Evolutionary conservation across 2,329 filamentous ascomycete genomes (phyloP).

Genomic region (Paraphaeosphaeria minitans): DNA sequence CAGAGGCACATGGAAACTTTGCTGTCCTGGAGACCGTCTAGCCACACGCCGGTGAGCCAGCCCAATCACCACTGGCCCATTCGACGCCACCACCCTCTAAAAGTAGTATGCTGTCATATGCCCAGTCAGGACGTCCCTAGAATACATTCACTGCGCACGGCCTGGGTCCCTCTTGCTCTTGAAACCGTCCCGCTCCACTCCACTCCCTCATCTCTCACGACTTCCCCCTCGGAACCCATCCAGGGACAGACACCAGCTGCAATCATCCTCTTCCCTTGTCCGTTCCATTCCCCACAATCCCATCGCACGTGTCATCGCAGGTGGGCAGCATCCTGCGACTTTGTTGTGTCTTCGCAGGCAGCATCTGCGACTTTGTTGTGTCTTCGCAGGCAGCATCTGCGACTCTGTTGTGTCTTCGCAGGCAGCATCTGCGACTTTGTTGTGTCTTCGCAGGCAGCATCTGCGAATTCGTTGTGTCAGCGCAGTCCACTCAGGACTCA

Average conservation of each 20-base stretch:
- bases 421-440: slow-evolving; percentile 20
- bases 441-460: slow-evolving; percentile 9
- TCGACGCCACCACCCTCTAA: slow-evolving; percentile 25
- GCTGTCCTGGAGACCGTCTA: slow-evolving; percentile 5
- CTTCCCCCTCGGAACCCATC: slow-evolving; percentile 21
- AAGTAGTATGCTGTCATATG: slow-evolving; percentile 44
- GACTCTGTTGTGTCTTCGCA: slow-evolving; percentile 21
- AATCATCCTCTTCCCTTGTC: slow-evolving; percentile 11
- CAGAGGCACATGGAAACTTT: slow-evolving; percentile 5
- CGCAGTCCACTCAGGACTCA: slow-evolving; percentile 36
- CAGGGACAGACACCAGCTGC: slow-evolving; percentile 23
- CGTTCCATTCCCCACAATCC: not conserved
- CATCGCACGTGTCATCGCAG: not conserved
- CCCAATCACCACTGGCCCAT: slow-evolving; percentile 9
- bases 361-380: slow-evolving; percentile 21
- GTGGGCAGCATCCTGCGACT: slow-evolving; percentile 13
- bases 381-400: slow-evolving; percentile 9
- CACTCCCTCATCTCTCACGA: slow-evolving; percentile 14
- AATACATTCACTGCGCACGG: slow-evolving; percentile 44
- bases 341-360: slow-evolving; percentile 31
- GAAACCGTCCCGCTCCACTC: slow-evolving; percentile 16
- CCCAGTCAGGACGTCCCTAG: slow-evolving; percentile 35
- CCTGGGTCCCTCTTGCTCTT: slow-evolving; percentile 21
- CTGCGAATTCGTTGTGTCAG: slow-evolving; percentile 32
- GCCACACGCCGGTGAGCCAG: slow-evolving; percentile 16